Percentiles rank a stretch among this genome's conserved stretches.
Conservation (phyloP, 1,139 yeast genomes). For the Protomyces arabidopsidicola region DNA sequence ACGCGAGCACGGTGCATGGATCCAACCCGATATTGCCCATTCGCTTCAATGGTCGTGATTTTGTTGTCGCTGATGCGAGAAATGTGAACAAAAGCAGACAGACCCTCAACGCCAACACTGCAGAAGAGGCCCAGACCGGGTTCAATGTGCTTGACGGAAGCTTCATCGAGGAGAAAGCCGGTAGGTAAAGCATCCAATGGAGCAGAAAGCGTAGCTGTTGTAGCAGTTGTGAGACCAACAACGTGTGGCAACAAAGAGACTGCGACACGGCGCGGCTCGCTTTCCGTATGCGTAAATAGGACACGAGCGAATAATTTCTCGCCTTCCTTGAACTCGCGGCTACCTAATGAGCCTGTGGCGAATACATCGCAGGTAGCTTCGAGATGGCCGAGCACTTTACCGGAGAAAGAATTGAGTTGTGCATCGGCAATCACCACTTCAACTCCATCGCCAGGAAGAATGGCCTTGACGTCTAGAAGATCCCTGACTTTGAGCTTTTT, state of each 20-base stretch:
- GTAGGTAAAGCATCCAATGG: conserved; percentile 68
- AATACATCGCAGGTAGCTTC: conserved; percentile 67
- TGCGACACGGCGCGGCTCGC: conserved; percentile 52
- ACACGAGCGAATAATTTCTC: conserved; percentile 65
- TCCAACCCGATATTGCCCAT: conserved; percentile 50
- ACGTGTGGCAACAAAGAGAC: conserved; percentile 62
- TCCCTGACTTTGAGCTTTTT: conserved; percentile 45
- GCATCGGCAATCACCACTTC: conserved; percentile 66
- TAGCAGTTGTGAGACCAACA: conserved; percentile 30
- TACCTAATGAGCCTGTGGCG: conserved; percentile 53
- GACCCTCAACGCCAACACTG: conserved; percentile 49
- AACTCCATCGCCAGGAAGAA: conserved; percentile 78
- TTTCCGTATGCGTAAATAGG: conserved; percentile 50
- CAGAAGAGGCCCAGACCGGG: conserved; percentile 42
- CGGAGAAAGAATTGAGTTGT: conserved; percentile 55
- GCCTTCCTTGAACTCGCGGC: conserved; percentile 63
- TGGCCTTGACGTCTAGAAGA: conserved; percentile 67
- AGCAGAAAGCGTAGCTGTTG: conserved; percentile 36
- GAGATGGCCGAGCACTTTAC: conserved; percentile 67
- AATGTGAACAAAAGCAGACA: conserved; percentile 63
- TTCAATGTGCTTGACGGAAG: conserved; percentile 55
- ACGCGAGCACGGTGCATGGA: conserved; percentile 74
- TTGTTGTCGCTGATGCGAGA: conserved; percentile 59
- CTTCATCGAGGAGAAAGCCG: conserved; percentile 63
- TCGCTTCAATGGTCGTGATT: conserved; percentile 44